Evolutionary conservation across 441 rosid genomes (phyloP), one percentile per base, ranked within the genome.

Genomic region (Rhodomyrtus psidioides): DNA sequence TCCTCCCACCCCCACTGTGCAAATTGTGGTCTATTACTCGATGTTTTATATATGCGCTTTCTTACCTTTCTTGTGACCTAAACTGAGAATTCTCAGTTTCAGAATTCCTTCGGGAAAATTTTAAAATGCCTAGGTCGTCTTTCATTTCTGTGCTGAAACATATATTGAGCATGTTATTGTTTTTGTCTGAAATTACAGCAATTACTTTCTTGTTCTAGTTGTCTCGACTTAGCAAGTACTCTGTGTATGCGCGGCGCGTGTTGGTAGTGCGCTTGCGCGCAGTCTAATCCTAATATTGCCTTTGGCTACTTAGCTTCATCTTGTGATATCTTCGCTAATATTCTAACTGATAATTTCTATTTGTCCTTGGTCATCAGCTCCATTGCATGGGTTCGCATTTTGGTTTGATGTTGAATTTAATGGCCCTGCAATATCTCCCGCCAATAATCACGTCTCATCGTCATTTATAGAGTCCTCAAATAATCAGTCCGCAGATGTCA

Each of bases 401-500:
- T 97, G 99, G 99, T 97, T 97, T 89, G 98, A 97, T 84, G 97
- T 97, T 88, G 98, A 95, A 90, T 97, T 97, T 89, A 86, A 88
- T 53, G 92, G 90, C 83, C 95, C 93, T 42, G 88, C 94, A 62
- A 84, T 90, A 82, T 92, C 91, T 81, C 88, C 93, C 87, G 81
- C 88, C 84, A 91, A 90, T 87, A 85, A 87, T 84, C 88, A 86
- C 55, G 58, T 79, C 55, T 83, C 89, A 74, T 62, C 88, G 75
- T 84, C 89, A 76, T 83, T 89, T 57, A 70, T 83, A 82, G 92
- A 87, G 44, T 49, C 93, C 87, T 91, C 90, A 26, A 82, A 82
- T 76, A 87, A 88, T 90, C 90, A 86, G 84, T 87, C 91, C 44
- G 23, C 87, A 54, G 96, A 96, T 89, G 93, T 89, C 88, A 91